Conservation (phyloP, 495 filamentous ascomycete species). For the Lophiostoma macrostomum region DNA sequence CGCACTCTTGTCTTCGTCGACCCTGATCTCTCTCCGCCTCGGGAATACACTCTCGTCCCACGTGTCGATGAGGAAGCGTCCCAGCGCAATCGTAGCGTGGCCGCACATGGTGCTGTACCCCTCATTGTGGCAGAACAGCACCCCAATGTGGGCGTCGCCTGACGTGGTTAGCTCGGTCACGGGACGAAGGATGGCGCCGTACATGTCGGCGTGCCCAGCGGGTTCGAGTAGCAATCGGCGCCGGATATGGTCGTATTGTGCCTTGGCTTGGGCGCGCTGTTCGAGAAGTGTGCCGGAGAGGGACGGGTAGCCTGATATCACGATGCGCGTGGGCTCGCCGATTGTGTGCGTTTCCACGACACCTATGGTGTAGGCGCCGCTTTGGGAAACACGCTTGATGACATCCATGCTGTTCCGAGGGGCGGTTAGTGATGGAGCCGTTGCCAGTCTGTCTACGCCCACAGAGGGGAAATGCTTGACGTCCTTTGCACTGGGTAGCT, state of each 20-base stretch:
- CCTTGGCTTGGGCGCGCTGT: constrained; percentile 15
- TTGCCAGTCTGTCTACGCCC: too few relatives aligned
- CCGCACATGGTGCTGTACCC: constrained; percentile 33
- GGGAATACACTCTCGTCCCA: constrained; percentile 9
- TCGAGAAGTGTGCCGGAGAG: constrained; percentile 27
- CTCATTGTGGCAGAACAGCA: constrained; percentile 24
- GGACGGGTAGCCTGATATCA: constrained; percentile 24
- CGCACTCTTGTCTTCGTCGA: not conserved
- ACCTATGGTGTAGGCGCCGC: too few relatives aligned
- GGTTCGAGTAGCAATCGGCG: constrained; percentile 23
- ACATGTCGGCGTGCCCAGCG: constrained; percentile 29
- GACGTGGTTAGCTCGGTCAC: constrained; percentile 12
- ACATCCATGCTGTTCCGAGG: too few relatives aligned
- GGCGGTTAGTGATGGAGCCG: too few relatives aligned
- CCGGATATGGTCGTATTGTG: constrained; percentile 25
- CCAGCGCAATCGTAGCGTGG: constrained; percentile 28
- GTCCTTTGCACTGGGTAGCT: too few relatives aligned
- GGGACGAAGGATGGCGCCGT: constrained; percentile 25
- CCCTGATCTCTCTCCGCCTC: not conserved
- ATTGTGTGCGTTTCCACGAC: constrained; percentile 30
- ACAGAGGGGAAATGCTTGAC: too few relatives aligned
- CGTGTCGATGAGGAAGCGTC: constrained; percentile 24
- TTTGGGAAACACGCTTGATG: too few relatives aligned
- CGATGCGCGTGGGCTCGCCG: constrained; percentile 29
- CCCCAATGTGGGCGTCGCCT: constrained; percentile 27